Percentiles rank a stretch among this genome's conserved stretches.
Conservation (phyloP, 2,329 filamentous ascomycete species). For the Colletotrichum filicis region DNA sequence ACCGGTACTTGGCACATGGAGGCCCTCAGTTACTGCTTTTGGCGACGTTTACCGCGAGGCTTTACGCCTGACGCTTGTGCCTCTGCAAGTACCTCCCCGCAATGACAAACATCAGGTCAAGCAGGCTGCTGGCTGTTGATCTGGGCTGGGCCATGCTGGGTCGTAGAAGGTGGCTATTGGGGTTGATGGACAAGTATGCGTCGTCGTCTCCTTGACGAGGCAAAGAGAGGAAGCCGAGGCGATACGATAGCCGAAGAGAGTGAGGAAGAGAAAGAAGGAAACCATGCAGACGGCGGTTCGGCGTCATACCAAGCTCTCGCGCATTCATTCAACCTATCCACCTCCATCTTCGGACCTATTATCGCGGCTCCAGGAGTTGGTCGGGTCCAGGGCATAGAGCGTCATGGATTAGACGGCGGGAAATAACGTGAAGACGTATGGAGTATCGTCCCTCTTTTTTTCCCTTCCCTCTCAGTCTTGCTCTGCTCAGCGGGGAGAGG, state of each 20-base stretch:
- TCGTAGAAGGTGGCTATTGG: not conserved
- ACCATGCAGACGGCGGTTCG: slow-evolving; percentile 12
- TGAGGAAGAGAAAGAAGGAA: not conserved
- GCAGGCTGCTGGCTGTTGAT: not conserved
- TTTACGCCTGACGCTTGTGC: slow-evolving; percentile 4
- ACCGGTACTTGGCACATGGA: slow-evolving; percentile 23
- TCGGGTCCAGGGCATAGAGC: slow-evolving; percentile 23
- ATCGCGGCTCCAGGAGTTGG: slow-evolving; percentile 27
- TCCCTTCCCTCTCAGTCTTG: not conserved
- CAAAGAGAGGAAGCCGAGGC: not conserved
- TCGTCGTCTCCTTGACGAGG: not conserved
- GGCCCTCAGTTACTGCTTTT: slow-evolving; percentile 16
- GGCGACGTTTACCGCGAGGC: slow-evolving; percentile 28
- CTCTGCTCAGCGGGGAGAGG: not conserved
- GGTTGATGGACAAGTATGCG: not conserved
- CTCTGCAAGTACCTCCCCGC: slow-evolving; percentile 13
- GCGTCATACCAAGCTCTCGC: slow-evolving; percentile 28
- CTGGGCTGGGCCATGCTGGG: not conserved
- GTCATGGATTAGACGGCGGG: slow-evolving; percentile 30
- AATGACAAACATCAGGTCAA: slow-evolving; percentile 5
- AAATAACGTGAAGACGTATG: slow-evolving; percentile 23
- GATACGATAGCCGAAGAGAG: not conserved
- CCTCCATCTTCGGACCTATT: slow-evolving; percentile 32
- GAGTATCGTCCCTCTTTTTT: slow-evolving; percentile 25
- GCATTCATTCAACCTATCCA: slow-evolving; percentile 9